Evolutionary conservation across 2,329 filamentous ascomycete genomes (phyloP), one percentile per base, ranked within the genome.

Genomic region (Didymella exigua): DNA sequence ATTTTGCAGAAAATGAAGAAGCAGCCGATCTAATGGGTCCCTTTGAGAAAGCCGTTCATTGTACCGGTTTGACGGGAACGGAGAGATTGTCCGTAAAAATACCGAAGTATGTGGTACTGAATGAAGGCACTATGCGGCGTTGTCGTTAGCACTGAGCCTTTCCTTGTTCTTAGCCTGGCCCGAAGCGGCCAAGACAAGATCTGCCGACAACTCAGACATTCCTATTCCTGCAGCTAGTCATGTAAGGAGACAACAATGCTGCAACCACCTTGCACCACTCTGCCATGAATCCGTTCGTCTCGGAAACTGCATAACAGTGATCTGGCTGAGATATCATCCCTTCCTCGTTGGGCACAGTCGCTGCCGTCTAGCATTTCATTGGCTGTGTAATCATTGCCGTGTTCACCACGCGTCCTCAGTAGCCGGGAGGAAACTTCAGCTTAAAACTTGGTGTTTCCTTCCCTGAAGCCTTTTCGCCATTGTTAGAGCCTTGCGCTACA

Each of bases 191-290:
- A 68, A 71, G 67, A 63, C 65, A 60, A 54, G 34, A 58, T 57
- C 60, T 56, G 59, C 63, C 61, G 53, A 58, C 56, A 52, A 42
- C 49, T 66, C 60, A 75, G 69, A 75, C 73, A 74, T 72, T 70
- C 66, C 65, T 65, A 65, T 62, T 63, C 59, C 57, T 60, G 49
- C 41, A 60, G 49, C 58, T 59, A 58, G 48, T 53, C 56, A 72
- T 71, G 73, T 69, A 75, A 76, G 73, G 73, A 67, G 61, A 61
- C 56, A 58, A 69, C 65, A 70, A 67, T 65, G 67, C 61, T 56
- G 54, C 53, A 41, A 45, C 49, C 41, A 45, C 49, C 41, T 60
- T 59, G 51, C 52, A 45, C 42, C 23, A 55, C 29, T 47, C 27
- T 29, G 60, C 49, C 41, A 43, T 49, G 51, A 54, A 63, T 37